Conservation (phyloP, 75 land plant species). For the Selaginella moellendorffii region DNA sequence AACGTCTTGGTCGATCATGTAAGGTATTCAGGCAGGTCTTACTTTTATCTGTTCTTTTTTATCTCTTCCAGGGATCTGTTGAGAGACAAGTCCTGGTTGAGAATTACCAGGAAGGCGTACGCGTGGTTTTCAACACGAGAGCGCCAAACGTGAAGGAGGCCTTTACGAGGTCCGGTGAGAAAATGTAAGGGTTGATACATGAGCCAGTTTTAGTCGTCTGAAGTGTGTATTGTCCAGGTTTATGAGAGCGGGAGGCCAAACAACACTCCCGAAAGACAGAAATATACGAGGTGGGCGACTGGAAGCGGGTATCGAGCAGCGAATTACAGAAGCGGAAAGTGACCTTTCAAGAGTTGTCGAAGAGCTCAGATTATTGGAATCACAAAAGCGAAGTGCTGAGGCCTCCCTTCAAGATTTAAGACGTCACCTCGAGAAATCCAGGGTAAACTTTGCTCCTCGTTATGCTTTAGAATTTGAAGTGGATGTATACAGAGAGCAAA, state of each 20-base stretch:
- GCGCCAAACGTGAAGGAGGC: slow-evolving; percentile 68
- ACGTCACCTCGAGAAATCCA: slow-evolving; percentile 16
- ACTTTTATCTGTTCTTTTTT: background rate
- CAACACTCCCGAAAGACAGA: slow-evolving; percentile 64
- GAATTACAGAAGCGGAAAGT: slow-evolving; percentile 33
- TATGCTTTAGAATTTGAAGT: slow-evolving; percentile 5
- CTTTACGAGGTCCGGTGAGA: slow-evolving; percentile 55
- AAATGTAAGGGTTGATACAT: slow-evolving; percentile 46
- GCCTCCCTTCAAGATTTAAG: slow-evolving; percentile 6
- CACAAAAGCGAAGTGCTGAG: slow-evolving; percentile 37
- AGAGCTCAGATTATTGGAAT: slow-evolving; percentile 14
- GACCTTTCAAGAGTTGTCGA: slow-evolving; percentile 25
- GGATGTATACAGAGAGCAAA: slow-evolving; percentile 11
- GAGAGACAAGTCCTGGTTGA: slow-evolving; percentile 91
- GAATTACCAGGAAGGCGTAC: slow-evolving; percentile 59
- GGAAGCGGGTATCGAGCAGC: slow-evolving; percentile 55
- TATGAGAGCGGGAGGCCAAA: slow-evolving; percentile 61
- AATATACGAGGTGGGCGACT: slow-evolving; percentile 49
- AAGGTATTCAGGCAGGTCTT: slow-evolving; percentile 5
- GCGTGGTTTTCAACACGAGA: slow-evolving; percentile 53
- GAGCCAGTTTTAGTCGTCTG: too few species aligned
- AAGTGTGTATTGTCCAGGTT: slow-evolving; percentile 33
- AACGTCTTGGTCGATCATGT: slow-evolving; percentile 90
- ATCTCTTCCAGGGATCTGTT: slow-evolving; percentile 37
- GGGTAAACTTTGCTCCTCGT: slow-evolving; percentile 5